Base-by-base conservation (phyloP, 495 filamentous ascomycete genomes). In the Penicillium paxilli region DNA sequence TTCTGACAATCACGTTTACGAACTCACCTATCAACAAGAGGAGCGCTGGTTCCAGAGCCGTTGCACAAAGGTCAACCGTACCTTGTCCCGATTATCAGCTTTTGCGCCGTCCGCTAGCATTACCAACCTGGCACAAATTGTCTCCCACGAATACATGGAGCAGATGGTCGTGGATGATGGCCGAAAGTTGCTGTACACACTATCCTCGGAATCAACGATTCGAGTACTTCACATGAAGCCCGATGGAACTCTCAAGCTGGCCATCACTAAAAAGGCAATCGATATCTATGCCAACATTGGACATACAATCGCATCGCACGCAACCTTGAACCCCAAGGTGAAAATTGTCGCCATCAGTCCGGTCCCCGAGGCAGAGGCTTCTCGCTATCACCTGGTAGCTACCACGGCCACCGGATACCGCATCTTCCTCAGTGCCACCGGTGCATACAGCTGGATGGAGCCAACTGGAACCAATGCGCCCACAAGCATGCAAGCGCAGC, bases 401-500 rank as follows among this genome's bases (percentile, higher is more conserved):
- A 88, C 90, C 11, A 98, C 94, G 2, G 86, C 87, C 23, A 92
- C 90, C 4, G 94, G 94, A 10, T 96, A 91, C 65, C 86, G 94
- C 16, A 82, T 99, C 19, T 97, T 91, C 63, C 77, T 98, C 49
- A 97, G 91, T 63, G 91, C 93, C 5, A 96, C 93, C 2, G 86
- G 87, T 35, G 82, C 89, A 6, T 87, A 86, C 44, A 86, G 83
- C 30, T 87, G 85, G 67, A 75, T 81, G 11, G 74, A 82, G 22
- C 78, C 85, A 16, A 71, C 65, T 20, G 71, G 75, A 21, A 79
- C 70, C 38, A 80, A 75, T 51, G 84, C 91, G 0, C 93, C 95
- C 3, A 93, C 88, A 45, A 97, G 91, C 72, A 97, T 99, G 92
- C 92, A 96, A 66, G 85, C 97, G 19, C 89, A 95, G 57, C 92